These are phyloP conservation scores for Aspergillus sp. DNA, from an alignment of 2,329 filamentous ascomycete genomes.

Conservation along the genomic window DNA sequence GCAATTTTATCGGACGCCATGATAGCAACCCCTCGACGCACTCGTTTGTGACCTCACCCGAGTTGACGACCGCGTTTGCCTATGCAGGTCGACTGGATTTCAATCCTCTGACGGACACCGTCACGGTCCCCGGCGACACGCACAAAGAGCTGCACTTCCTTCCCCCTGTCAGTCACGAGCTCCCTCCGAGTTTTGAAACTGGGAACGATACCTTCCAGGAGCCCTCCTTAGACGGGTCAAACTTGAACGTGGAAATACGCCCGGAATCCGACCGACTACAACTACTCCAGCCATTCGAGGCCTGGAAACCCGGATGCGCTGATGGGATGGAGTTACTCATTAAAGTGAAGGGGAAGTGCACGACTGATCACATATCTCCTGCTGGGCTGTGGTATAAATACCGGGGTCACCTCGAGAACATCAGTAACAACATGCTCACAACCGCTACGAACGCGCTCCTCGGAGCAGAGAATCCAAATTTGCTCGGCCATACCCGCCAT, in stretches of 20 bases:
- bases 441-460: slow-evolving; percentile 78
- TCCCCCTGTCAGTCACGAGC: slow-evolving; percentile 73
- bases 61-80: slow-evolving; percentile 78
- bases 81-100: slow-evolving; percentile 60
- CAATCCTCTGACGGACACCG: slow-evolving; percentile 15
- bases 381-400: slow-evolving; percentile 97
- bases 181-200: slow-evolving; percentile 75
- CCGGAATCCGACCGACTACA: slow-evolving; percentile 19
- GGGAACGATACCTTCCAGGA: slow-evolving; percentile 68
- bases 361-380: slow-evolving; percentile 83
- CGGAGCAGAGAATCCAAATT: slow-evolving; percentile 22
- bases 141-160: slow-evolving; percentile 70
- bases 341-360: slow-evolving; percentile 91
- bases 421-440: slow-evolving; percentile 99
- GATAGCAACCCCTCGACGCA: slow-evolving; percentile 90
- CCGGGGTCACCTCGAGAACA: slow-evolving; percentile 97
- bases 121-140: background rate
- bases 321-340: slow-evolving; percentile 81
- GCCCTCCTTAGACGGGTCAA: slow-evolving; percentile 10
- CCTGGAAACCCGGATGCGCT: slow-evolving; percentile 59
- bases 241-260: slow-evolving; percentile 9
- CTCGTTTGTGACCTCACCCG: slow-evolving; percentile 84
- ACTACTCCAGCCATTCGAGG: slow-evolving; percentile 15
- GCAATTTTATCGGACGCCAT: slow-evolving; percentile 96
- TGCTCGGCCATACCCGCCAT: slow-evolving; percentile 45